Evolutionary conservation across 2,329 filamentous ascomycete species (phyloP), one percentile per base, ranked within the genome.

Genomic region (Colletotrichum lentis): DNA sequence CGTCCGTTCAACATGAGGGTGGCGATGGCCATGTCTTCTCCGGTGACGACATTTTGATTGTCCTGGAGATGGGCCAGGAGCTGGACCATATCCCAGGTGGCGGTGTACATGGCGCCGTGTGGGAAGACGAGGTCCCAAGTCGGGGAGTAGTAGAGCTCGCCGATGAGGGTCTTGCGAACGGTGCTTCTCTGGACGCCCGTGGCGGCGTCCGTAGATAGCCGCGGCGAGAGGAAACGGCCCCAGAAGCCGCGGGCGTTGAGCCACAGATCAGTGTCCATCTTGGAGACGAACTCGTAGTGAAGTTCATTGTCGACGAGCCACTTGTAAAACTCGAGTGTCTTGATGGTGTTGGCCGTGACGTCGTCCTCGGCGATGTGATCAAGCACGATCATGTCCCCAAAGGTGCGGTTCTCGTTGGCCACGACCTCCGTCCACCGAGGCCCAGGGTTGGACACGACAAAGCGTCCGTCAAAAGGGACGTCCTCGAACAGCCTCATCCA

Each of bases 301-400:
- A 52, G 57, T 16, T 71, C 67, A 7, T 68, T 60, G 5, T 62
- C 52, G n/a, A 74, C 67, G 22, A 77, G 73, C 72, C 73, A 76
- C 61, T 75, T 73, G 70, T 75, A 76, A 6, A 78, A 72, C 69
- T 77, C 76, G 16, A 78, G 70, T 4, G 75, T 76, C 71, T 78
- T 77, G 67, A 77, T 70, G 10, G 75, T 77, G 62, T 78, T 77
- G 46, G 76, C 75, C 5, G 73, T 76, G 7, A 76, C 39, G 16
- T 75, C 73, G 57, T 76, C 72, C 68, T 78, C 76, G 14, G 70
- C 69, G 3, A 77, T 61, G 52, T 76, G 71, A n/a, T 77, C 74
- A 5, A 78, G 76, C 1, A 78, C 73, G 66, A 78, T 76, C 44
- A 78, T 72, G 61, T 78, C 76, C 16, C 76, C 76, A 69, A 73